Evolutionary conservation across 202 grass and related monocot species (phyloP).

Genomic region (Eragrostis tef): DNA sequence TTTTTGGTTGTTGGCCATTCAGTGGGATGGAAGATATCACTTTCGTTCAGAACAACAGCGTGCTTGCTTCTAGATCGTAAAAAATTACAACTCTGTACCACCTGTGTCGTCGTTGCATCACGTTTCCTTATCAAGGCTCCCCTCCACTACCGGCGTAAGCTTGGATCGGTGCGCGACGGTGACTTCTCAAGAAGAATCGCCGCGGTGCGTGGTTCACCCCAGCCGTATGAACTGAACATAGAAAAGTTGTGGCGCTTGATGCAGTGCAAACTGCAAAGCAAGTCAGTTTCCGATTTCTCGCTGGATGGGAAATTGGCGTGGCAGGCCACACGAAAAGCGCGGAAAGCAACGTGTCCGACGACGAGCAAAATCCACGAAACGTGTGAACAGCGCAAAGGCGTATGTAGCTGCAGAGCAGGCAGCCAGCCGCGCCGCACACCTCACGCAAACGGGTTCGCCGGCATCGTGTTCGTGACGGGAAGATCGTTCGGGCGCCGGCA

Average conservation of each 20-base stretch:
- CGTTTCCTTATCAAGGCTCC: neutral
- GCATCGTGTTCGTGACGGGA: too few relatives aligned
- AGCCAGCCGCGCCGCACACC: too few relatives aligned
- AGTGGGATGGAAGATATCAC: too few relatives aligned
- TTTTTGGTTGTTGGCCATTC: neutral
- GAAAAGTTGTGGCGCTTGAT: neutral
- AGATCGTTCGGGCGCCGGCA: too few relatives aligned
- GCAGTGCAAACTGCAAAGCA: neutral
- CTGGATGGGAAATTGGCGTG: neutral
- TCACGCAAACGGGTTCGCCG: neutral
- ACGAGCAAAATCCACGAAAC: neutral
- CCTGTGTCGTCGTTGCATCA: neutral
- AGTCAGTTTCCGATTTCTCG: neutral
- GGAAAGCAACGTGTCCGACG: neutral
- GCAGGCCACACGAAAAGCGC: neutral
- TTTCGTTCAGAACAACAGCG: neutral
- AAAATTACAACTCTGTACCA: neutral
- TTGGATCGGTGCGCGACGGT: neutral
- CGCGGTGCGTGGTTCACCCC: neutral
- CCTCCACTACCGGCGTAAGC: neutral
- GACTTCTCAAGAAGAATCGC: conserved; percentile 5
- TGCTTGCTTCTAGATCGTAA: conserved; percentile 5
- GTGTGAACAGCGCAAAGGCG: conserved; percentile 14
- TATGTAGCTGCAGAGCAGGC: neutral
- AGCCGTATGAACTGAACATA: neutral